phyloP scores from a whole-genome alignment of 225 moss, liverwort and hornwort genomes.

The Sphagnum contortum region DNA sequence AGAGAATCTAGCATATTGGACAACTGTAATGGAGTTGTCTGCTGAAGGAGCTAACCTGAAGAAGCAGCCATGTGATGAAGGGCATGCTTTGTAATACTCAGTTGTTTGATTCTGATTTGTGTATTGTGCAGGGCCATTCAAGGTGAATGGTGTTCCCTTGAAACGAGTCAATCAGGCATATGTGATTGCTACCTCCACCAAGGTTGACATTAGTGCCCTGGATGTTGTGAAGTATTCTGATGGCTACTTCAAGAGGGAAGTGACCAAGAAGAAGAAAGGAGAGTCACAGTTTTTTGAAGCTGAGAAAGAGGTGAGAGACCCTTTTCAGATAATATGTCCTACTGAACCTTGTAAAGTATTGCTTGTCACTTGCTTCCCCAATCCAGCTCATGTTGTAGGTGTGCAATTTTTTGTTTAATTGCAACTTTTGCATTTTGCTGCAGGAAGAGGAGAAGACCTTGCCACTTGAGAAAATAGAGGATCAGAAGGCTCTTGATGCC shows the following conservation, averaged over 20 bases:
- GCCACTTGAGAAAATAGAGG: too few relatives aligned
- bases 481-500: too few relatives aligned
- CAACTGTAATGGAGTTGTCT: too few relatives aligned
- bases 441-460: slow-evolving; percentile 9
- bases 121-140: slow-evolving; percentile 46
- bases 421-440: background rate
- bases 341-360: too few relatives aligned
- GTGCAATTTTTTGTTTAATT: background rate
- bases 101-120: background rate
- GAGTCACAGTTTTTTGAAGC: slow-evolving; percentile 76
- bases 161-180: slow-evolving; percentile 67
- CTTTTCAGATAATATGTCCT: too few relatives aligned
- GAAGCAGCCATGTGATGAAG: too few relatives aligned
- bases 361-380: background rate
- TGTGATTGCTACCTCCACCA: slow-evolving; percentile 61
- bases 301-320: slow-evolving; percentile 46
- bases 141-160: slow-evolving; percentile 61
- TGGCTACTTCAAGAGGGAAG: slow-evolving; percentile 56
- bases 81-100: too few relatives aligned
- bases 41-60: too few relatives aligned
- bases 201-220: slow-evolving; percentile 43
- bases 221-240: slow-evolving; percentile 42
- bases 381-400: background rate
- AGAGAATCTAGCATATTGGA: too few relatives aligned
- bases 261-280: slow-evolving; percentile 73